A percentile compares a stretch with the other conserved stretches of the same genome.
Conservation (phyloP, 768 basidiomycete species). For the Holtermannia corniformis region DNA sequence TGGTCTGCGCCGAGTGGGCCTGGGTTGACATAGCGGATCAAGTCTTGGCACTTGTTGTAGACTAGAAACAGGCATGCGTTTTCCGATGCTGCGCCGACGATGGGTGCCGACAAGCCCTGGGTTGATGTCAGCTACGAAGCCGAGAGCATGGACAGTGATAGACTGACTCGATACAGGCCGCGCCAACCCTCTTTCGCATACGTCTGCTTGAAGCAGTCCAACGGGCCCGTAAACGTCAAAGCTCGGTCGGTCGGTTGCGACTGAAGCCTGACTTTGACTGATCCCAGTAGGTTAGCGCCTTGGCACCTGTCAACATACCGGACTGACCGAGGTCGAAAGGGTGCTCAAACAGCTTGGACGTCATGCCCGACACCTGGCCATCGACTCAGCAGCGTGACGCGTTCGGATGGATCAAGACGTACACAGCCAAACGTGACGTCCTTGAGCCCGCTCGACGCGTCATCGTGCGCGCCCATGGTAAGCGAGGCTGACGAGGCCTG, state of each 20-base stretch:
- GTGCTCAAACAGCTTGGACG: conserved; percentile 81
- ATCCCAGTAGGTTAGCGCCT: background rate
- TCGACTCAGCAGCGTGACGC: background rate
- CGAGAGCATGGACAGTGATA: background rate
- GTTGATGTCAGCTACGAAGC: background rate
- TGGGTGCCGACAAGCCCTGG: conserved; percentile 84
- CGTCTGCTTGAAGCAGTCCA: conserved; percentile 77
- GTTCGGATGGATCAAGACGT: conserved; percentile 1
- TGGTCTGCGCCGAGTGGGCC: background rate
- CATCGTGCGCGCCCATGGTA: conserved; percentile 2
- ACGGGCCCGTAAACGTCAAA: conserved; percentile 67
- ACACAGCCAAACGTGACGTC: conserved; percentile 39
- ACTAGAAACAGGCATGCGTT: conserved; percentile 80
- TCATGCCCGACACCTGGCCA: conserved; percentile 68
- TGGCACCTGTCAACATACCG: background rate
- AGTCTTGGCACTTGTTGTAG: conserved; percentile 57
- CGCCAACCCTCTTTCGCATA: conserved; percentile 69
- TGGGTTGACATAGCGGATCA: conserved; percentile 28
- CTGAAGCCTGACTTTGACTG: conserved; percentile 81
- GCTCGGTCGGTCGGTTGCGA: conserved; percentile 69
- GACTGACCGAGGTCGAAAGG: conserved; percentile 70
- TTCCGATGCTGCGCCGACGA: conserved; percentile 85
- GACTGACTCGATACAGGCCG: conserved; percentile 75
- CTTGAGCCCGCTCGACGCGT: conserved; percentile 17
- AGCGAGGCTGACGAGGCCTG: no score